Evolutionary conservation across 352 stramenopile species (phyloP), one percentile per base, ranked within the genome.

Genomic region (Phytophthora sojae): DNA sequence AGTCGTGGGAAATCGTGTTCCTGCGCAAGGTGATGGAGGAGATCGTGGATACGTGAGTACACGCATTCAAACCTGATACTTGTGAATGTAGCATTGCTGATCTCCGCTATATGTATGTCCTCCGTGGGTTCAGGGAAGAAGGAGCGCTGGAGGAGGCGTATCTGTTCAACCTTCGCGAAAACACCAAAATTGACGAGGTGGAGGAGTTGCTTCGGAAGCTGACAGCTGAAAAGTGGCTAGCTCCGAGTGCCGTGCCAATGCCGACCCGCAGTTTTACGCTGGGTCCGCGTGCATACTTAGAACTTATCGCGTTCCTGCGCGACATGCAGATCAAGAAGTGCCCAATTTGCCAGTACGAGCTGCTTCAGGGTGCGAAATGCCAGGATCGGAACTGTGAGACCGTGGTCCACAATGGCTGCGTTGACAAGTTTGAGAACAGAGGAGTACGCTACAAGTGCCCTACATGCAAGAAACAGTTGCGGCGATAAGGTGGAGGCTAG

Each of bases 1-100:
- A 91, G 63, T 71, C 86, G 21, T 94, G 88, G 87, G 88, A 96
- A 67, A 96, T 96, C 63, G 83, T 93, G 25, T 90, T 96, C 47
- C 75, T 96, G 52, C 88, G 88, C 60, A 93, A 88, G 58, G 88
- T 84, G 26, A 92, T 96, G 52, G 82, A 94, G 66, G 79, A 90
- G 42, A 96, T 96, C 55, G 81, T 92, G 30, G 88, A 93, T 19
- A 83, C 77, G 85, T 92, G 73, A 39, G 73, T 25, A 26, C 12
- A 25, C 30, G 4, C 3, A 55, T 3, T 4, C 45, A 35, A 7
- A 21, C 9, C 2, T 12, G 35, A 39, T 17, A 21, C 2, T 44
- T 6, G 21, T 42, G 21, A 14, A 15, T 29, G 5, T 29, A 26
- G 17, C 6, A 6, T 23, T 30, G 11, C 29, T 57, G 21, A 50